Evolutionary conservation across 129 eudicot species (phyloP), one percentile per base, ranked within the genome.

Genomic region (Deinandra increscens): DNA sequence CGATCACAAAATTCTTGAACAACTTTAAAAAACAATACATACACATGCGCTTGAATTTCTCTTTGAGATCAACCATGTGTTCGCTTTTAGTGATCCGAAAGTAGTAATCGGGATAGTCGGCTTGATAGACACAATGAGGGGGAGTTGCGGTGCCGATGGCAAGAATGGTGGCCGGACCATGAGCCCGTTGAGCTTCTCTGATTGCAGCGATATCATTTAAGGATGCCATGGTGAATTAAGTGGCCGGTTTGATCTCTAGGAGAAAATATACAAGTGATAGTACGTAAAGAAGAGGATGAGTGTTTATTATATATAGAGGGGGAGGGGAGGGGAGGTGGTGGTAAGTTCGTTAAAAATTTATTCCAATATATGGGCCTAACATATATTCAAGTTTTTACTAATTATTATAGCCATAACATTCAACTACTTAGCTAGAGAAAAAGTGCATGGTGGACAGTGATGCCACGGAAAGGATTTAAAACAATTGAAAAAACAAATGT

Each of bases 71-170:
- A n/a, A 80, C 78, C 86, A 73, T 73, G 66, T 82, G 86, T 19
- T 82, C 83, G 29, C 86, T 82, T 7, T 82, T 82, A 36, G 86
- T 82, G 56, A 82, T 64, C 9, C 83, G 74, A 14, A 82, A 82
- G 19, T 82, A 82, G 66, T 73, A 82, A 46, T 82, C 86, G 0
- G 86, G 86, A 22, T 82, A 82, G 38, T 73, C 80, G 10, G 80
- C 72, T 61, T 82, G 86, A 38, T 69, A 68, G 38, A 82, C 53
- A 15, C 86, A 82, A 15, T 82, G 73, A 19, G 83, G 3, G 0
- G 86, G 86, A 18, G 77, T 82, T 6, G 86, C 83, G 4, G 86
- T 82, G 56, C 80, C 86, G 58, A 82, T 74, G 13, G 86, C 83
- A 9, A 81, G 72, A 22, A 81, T 73, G 39, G 82, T 72, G 45